These are phyloP conservation scores for Pachyrhizus erosus DNA, from an alignment of 306 rosid species.

Conservation along the genomic window DNA sequence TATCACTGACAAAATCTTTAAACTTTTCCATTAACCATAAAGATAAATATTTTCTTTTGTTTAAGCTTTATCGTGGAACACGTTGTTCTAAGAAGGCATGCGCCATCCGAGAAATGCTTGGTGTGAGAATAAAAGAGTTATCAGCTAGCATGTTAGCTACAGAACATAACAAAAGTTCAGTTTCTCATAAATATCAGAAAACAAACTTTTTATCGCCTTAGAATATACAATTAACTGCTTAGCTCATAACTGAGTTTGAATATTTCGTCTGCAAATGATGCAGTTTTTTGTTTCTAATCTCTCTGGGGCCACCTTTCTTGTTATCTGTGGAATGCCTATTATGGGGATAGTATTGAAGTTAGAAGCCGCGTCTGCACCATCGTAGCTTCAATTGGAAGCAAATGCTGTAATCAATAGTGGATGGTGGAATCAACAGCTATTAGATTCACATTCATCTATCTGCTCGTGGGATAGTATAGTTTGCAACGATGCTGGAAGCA, in stretches of 20 bases:
- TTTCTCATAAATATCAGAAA: background rate
- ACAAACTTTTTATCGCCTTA: background rate
- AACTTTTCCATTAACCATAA: too few species aligned
- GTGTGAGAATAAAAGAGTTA: background rate
- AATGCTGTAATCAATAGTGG: background rate
- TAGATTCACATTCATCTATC: background rate
- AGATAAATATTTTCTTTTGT: too few species aligned
- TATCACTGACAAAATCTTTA: too few species aligned
- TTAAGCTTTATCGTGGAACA: too few species aligned
- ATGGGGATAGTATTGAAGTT: background rate
- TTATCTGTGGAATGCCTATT: too few species aligned
- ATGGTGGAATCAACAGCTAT: constrained; percentile 3
- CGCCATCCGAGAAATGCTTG: background rate
- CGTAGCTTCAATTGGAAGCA: background rate
- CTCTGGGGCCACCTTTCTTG: too few species aligned
- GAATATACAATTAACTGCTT: background rate
- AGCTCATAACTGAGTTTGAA: too few species aligned
- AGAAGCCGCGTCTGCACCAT: background rate
- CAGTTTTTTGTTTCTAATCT: background rate
- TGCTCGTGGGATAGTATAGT: background rate
- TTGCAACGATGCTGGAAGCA: constrained; percentile 26
- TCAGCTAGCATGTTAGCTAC: background rate
- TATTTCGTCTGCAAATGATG: background rate
- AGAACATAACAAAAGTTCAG: background rate
- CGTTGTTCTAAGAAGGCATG: too few species aligned